Evolutionary conservation across 2,329 filamentous ascomycete species (phyloP), one percentile per base, ranked within the genome.

Genomic region (Byssochlamys sp.): DNA sequence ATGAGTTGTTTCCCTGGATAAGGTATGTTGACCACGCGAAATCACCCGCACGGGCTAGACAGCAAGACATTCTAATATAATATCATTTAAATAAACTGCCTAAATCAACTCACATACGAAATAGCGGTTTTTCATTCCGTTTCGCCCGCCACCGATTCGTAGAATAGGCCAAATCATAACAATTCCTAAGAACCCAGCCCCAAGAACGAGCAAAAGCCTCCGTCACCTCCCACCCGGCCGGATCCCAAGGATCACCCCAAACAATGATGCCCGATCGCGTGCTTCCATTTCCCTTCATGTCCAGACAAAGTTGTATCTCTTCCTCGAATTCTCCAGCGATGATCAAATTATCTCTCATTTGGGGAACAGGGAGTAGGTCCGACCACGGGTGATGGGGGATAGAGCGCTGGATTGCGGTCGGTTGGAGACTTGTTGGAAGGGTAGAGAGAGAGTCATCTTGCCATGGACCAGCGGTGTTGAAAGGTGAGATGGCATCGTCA

Each of bases 161-260:
- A 19, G 68, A 69, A 25, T 62, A 62, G 3, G 73, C 53, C 31
- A 76, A 57, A 53, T 76, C 69, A 45, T 65, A 61, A 58, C 77
- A 80, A 7, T 72, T 75, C 27, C 64, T 58, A 4, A 79, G 59
- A 26, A 78, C 63, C 55, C 69, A 75, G 3, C 65, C 66, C 71
- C 73, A 80, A 54, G 67, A 69, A 28, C 61, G 60, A 54, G 71
- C 61, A 61, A 78, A 78, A 1, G 66, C 65, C 54, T 73, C 68
- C 0, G 70, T 76, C 3, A 77, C 61, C 62, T 79, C 77, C 77
- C 76, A 78, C 48, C 71, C 73, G 4, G 64, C 58, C 1, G 69
- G 57, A 28, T 67, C 58, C 69, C 75, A 78, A 9, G 76, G 74
- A 24, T 72, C 68, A 10, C 67, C 66, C 75, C 76, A 78, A 10